These are phyloP conservation scores for Fusarium chlamydosporum DNA, from an alignment of 2,329 filamentous ascomycete genomes.

Conservation along the genomic window DNA sequence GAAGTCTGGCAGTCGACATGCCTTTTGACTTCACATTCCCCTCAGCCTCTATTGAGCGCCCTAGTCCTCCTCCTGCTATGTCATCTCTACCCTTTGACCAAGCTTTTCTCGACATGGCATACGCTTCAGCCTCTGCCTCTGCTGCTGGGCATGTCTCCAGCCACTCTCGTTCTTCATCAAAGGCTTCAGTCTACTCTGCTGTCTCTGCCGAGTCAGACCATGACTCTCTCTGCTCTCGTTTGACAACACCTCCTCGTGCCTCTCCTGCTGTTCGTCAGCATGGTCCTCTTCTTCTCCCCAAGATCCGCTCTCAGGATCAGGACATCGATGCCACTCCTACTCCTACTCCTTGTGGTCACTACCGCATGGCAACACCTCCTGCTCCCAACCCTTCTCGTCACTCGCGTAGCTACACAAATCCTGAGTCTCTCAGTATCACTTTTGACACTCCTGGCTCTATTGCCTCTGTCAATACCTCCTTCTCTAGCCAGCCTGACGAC, in stretches of 20 bases:
- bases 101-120: conserved; percentile 69
- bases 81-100: conserved; percentile 67
- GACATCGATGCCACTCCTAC: conserved; percentile 75
- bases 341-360: conserved; percentile 62
- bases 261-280: conserved; percentile 81
- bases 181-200: conserved; percentile 72
- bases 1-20: conserved; percentile 73
- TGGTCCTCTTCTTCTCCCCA: conserved; percentile 84
- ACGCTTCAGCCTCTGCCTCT: conserved; percentile 47
- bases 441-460: conserved; percentile 48
- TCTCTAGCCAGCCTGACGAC: conserved; percentile 55
- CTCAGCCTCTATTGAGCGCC: conserved; percentile 53
- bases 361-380: conserved; percentile 54
- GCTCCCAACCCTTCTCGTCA: conserved; percentile 60
- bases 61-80: conserved; percentile 51
- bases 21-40: conserved; percentile 73
- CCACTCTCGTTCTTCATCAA: conserved; percentile 75
- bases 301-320: conserved; percentile 89
- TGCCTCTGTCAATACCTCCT: conserved; percentile 57
- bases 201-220: conserved; percentile 72
- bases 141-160: conserved; percentile 54
- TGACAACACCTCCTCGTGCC: conserved; percentile 75
- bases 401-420: conserved; percentile 72
- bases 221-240: conserved; percentile 76
- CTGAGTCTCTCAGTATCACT: conserved; percentile 65